Evolutionary conservation across 1,284 basidiomycete genomes (phyloP), one percentile per base, ranked within the genome.

Genomic region (Vanrija pseudolonga): DNA sequence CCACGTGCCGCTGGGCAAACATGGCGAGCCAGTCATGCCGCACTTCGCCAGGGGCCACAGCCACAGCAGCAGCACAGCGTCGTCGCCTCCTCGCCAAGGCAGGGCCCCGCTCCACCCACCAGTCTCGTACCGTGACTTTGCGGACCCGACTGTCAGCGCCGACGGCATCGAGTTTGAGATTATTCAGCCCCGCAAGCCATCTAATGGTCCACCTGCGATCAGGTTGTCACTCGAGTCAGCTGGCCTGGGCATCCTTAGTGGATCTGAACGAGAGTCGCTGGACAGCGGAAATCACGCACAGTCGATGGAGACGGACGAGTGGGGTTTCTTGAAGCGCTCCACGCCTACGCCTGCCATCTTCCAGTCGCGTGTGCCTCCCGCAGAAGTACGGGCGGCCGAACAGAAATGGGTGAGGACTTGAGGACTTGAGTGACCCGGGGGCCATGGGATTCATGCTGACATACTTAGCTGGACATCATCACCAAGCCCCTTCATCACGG

Each of bases 401-500:
- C 64, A 68, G 55, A 76, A 74, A 67, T 75, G 73, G 72, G 70
- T 72, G 32, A 32, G 32, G 32, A 32, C 32, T 32, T 32, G 7
- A 3, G 28, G 45, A 66, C 62, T 18, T 5, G 20, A 32, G n/a
- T n/a, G n/a, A n/a, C n/a, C n/a, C n/a, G n/a, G n/a, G n/a, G n/a
- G n/a, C 32, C 12, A 12, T 12, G 8, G 32, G 8, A 9, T 32
- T 32, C 6, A 32, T 19, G 32, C 38, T 62, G 51, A 56, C 26
- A n/a, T 26, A 12, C 8, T 4, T 32, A 72, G 91, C 82, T 89
- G 66, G 72, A 81, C 0, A 73, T 87, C 28, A 83, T 94, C 67
- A 77, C 82, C 0, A 77, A 83, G 0, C 81, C 85, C 2, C 78
- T 87, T 1, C 77, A 88, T 0, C 72, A 83, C 3, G 84, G 86